Conservation (phyloP, 2,329 filamentous ascomycete genomes). For the Capronia americana region DNA sequence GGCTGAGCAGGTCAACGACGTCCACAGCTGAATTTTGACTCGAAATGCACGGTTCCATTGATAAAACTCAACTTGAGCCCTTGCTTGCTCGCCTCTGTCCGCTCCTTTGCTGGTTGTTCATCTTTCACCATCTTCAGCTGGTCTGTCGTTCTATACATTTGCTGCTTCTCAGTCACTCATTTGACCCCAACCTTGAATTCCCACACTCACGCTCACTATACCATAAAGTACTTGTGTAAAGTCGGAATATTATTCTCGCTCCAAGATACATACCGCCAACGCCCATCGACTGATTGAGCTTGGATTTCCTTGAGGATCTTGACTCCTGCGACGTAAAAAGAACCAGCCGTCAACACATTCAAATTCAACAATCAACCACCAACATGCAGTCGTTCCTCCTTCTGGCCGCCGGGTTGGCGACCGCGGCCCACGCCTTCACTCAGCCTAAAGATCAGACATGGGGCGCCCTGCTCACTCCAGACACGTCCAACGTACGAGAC, state of each 20-base stretch:
- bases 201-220: slow-evolving; percentile 3
- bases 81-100: not conserved
- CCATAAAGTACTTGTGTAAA: not conserved
- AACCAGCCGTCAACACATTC: no score
- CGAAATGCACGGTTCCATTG: not conserved
- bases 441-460: slow-evolving; percentile 32
- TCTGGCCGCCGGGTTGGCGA: slow-evolving; percentile 70
- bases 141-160: slow-evolving; percentile 16
- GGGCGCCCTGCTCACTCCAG: slow-evolving; percentile 38
- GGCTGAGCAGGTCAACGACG: slow-evolving; percentile 26
- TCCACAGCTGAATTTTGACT: not conserved
- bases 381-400: slow-evolving; percentile 43
- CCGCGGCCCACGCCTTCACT: slow-evolving; percentile 67
- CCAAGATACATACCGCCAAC: not conserved
- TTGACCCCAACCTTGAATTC: slow-evolving; percentile 23
- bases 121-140: slow-evolving; percentile 20
- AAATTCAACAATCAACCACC: not conserved
- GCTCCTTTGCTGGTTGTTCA: slow-evolving; percentile 16
- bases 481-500: slow-evolving; percentile 25
- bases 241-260: not conserved
- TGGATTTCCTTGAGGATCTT: not conserved
- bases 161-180: slow-evolving; percentile 18
- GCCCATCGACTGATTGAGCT: not conserved
- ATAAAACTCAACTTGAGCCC: not conserved
- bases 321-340: no score